A percentile compares a stretch with the other conserved stretches of the same genome.
Evolutionary conservation across 1,284 basidiomycete species (phyloP).

Genomic region (Rhodotorula sp.): DNA sequence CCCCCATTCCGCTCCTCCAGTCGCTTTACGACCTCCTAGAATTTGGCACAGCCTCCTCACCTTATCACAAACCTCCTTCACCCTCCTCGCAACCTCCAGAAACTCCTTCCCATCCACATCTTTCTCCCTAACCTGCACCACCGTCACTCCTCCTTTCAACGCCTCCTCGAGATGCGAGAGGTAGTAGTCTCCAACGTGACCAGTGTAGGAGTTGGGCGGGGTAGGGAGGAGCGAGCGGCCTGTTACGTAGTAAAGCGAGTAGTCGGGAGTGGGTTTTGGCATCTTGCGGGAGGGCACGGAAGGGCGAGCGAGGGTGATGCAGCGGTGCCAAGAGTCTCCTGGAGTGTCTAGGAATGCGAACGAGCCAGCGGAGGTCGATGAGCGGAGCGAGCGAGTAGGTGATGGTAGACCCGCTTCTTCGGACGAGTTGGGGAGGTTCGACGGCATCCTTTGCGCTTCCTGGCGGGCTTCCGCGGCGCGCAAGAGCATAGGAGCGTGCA

Average conservation of each 20-base stretch:
- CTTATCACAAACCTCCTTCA: constrained; percentile 71
- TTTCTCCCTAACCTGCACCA: constrained; percentile 89
- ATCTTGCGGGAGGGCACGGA: constrained; percentile 4
- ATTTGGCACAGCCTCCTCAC: constrained; percentile 41
- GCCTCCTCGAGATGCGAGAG: constrained; percentile 62
- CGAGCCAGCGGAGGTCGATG: too few relatives aligned
- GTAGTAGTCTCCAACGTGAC: constrained; percentile 44
- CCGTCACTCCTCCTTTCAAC: constrained; percentile 77
- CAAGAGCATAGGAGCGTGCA: too few relatives aligned
- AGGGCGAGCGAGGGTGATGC: neutral
- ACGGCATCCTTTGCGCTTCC: too few relatives aligned
- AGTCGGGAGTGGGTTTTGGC: constrained; percentile 57
- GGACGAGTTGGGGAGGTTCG: too few relatives aligned
- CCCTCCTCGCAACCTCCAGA: constrained; percentile 68
- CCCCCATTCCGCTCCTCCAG: neutral
- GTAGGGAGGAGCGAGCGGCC: constrained; percentile 29
- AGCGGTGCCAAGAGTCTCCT: too few relatives aligned
- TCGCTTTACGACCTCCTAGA: neutral
- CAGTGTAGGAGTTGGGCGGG: neutral
- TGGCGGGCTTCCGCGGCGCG: too few relatives aligned
- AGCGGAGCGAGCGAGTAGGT: too few relatives aligned
- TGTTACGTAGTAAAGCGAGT: constrained; percentile 63
- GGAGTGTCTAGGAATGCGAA: too few relatives aligned
- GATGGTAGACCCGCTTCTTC: too few relatives aligned
- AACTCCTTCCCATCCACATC: constrained; percentile 78